Evolutionary conservation across 2,329 filamentous ascomycete genomes (phyloP).

Genomic region (Aspergillus calidoustus): DNA sequence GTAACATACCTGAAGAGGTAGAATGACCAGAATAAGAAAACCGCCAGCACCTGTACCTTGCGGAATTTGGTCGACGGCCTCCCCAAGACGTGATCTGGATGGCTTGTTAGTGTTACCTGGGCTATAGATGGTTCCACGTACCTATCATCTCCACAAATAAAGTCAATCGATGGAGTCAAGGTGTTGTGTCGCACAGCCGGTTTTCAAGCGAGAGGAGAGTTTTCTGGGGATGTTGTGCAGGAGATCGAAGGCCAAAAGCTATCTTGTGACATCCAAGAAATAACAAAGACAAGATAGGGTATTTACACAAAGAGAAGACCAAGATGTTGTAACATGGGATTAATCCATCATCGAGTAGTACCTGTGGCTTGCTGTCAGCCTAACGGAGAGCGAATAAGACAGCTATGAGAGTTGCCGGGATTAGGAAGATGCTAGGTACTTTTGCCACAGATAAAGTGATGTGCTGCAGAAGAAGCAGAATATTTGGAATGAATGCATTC

Average conservation of each 20-base stretch:
- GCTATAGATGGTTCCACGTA: slow-evolving; percentile 18
- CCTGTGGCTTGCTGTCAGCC: background rate
- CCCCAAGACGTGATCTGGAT: slow-evolving; percentile 82
- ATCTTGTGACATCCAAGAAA: background rate
- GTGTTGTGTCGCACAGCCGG: background rate
- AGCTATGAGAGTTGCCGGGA: background rate
- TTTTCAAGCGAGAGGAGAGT: background rate
- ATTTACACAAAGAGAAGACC: background rate
- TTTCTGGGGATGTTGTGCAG: background rate
- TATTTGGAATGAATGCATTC: background rate
- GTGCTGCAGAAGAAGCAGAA: background rate
- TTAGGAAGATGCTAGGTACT: background rate
- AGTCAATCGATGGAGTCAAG: background rate
- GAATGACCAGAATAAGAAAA: slow-evolving; percentile 87
- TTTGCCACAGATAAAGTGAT: background rate
- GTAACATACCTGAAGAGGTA: slow-evolving; percentile 74
- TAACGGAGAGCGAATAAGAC: background rate
- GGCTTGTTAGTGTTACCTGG: slow-evolving; percentile 9
- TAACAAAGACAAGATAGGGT: background rate
- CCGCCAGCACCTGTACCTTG: slow-evolving; percentile 88
- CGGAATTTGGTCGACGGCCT: slow-evolving; percentile 89
- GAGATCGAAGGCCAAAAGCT: background rate
- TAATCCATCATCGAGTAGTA: background rate
- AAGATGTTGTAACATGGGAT: background rate
- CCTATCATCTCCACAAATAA: slow-evolving; percentile 37